Base-by-base conservation (phyloP, 2,329 filamentous ascomycete genomes). In the Colletotrichum eremochloae region DNA sequence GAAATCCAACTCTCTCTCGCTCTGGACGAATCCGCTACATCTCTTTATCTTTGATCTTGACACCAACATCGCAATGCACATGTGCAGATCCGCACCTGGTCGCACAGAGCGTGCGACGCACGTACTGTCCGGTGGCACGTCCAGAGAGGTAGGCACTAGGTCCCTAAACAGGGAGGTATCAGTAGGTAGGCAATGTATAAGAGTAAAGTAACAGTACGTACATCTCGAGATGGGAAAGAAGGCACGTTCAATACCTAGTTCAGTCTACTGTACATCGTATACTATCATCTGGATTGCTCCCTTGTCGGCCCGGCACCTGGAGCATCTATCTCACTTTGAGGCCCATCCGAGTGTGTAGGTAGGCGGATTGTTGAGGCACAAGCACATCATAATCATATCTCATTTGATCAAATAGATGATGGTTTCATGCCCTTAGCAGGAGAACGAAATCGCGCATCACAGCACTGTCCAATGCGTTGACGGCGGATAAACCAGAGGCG, bases 81-180 rank as follows among this genome's bases (percentile, higher is more conserved):
- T 61, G 46, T n/a, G 36, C 20, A 31, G 14, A 72, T 72, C 69
- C 69, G 40, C 65, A 72, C 69, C 65, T 20, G 65, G 68, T 40
- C 50, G 29, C 20, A 53, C 57, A 38, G 31, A 57, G 31, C 31
- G 20, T n/a, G 53, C 9, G 53, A 5, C 18, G 33, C 18, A 50
- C n/a, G 50, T 42, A 64, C 58, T 44, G 29, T 11, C 33, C 52
- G 60, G 31, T 38, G 46, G 53, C n/a, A 50, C 44, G 31, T 24
- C 24, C 44, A 7, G 31, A 50, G 18, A 42, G 40, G 40, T 42
- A 42, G 14, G 40, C 15, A 42, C 24, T 24, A 24, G 24, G 24
- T 24, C 24, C 24, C 24, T 24, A 24, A 24, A 24, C 24, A 24
- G 24, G 24, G 24, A 24, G 24, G 24, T 24, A 24, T 24, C 24